Percentiles rank a stretch among this genome's conserved stretches.
phyloP scores from a whole-genome alignment of 148 eudicot genomes.

The Persicaria tinctoria region DNA sequence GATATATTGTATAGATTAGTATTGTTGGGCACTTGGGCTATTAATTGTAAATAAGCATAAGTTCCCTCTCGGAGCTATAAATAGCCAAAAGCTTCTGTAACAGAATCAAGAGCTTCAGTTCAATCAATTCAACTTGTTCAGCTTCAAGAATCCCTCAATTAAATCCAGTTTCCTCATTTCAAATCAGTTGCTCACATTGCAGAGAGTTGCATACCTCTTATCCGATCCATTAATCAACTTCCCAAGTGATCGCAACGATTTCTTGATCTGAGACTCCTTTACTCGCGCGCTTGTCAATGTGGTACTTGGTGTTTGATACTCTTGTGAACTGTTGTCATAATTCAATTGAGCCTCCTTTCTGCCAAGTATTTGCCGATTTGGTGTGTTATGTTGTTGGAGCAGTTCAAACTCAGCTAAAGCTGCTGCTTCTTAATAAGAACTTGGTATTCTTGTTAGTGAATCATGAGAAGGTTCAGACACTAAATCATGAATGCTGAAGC shows the following conservation, averaged over 20 bases:
- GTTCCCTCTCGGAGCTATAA: too few relatives aligned
- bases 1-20: too few relatives aligned
- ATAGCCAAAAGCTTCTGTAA: too few relatives aligned
- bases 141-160: too few relatives aligned
- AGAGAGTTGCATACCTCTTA: constrained; percentile 40
- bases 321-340: constrained; percentile 13
- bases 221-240: constrained; percentile 82
- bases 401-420: constrained; percentile 28
- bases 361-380: constrained; percentile 27
- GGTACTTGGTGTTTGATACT: constrained; percentile 27
- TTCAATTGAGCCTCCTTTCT: constrained; percentile 19
- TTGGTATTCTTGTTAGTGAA: neutral
- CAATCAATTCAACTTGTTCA: too few relatives aligned
- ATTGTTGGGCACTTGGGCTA: too few relatives aligned
- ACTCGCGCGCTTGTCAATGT: constrained; percentile 28
- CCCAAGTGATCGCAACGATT: constrained; percentile 75
- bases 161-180: too few relatives aligned
- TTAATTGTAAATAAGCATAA: too few relatives aligned
- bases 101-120: too few relatives aligned
- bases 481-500: constrained; percentile 8
- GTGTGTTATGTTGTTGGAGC: constrained; percentile 37
- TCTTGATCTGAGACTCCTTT: constrained; percentile 73
- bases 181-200: constrained; percentile 10
- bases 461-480: neutral
- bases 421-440: constrained; percentile 8